These are phyloP conservation scores for Kwoniella mangroviensis DNA, from an alignment of 768 basidiomycete genomes.

Conservation along the genomic window DNA sequence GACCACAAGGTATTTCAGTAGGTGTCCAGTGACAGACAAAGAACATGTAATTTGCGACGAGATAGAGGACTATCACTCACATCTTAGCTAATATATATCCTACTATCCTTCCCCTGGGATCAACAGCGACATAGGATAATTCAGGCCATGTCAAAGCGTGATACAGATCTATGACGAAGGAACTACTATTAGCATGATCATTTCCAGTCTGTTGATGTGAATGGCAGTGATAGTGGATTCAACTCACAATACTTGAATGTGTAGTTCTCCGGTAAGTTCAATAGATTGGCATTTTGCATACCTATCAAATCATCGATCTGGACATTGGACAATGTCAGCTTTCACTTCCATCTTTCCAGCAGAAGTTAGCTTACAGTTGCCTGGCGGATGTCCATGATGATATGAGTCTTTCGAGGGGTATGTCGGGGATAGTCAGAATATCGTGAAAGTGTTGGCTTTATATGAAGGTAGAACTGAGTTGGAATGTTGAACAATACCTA, in stretches of 20 bases:
- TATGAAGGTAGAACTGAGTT: no score
- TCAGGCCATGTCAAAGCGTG: constrained; percentile 91
- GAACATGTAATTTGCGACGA: no score
- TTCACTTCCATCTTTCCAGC: no score
- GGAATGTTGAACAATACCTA: background rate
- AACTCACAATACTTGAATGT: constrained; percentile 67
- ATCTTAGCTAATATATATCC: constrained; percentile 97
- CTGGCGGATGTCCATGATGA: constrained; percentile 60
- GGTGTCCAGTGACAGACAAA: no score
- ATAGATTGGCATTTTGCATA: constrained; percentile 92
- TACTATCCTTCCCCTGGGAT: constrained; percentile 83
- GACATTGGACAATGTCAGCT: background rate
- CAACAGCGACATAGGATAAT: constrained; percentile 89
- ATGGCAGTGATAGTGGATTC: no score
- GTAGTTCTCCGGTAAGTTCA: constrained; percentile 92
- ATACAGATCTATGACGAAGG: constrained; percentile 71
- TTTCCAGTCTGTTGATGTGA: background rate
- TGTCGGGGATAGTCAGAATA: no score
- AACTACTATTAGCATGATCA: background rate
- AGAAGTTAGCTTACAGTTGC: constrained; percentile 54
- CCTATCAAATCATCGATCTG: constrained; percentile 85
- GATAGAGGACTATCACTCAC: constrained; percentile 60
- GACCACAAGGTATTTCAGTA: no score
- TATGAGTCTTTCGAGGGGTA: no score
- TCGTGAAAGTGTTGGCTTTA: no score